These are phyloP conservation scores for Xylaria arbuscula DNA, from an alignment of 2,329 filamentous ascomycete genomes.

Conservation along the genomic window DNA sequence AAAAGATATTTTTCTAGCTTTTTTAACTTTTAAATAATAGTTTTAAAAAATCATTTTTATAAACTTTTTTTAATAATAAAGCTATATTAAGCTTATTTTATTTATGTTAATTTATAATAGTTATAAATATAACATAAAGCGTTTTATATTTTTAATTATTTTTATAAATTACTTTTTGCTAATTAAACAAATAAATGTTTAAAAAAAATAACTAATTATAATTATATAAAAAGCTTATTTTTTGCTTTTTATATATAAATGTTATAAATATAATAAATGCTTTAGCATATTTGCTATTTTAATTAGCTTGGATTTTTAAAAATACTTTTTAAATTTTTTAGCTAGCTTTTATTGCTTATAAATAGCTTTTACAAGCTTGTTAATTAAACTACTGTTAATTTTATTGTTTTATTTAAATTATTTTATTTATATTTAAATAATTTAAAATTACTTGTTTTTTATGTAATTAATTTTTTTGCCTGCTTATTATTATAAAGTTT, in stretches of 20 bases:
- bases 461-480: too few species aligned
- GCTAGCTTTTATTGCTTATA: too few species aligned
- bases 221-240: conserved; percentile 5
- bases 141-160: neutral
- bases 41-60: neutral
- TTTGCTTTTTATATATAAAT: neutral
- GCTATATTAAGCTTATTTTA: neutral
- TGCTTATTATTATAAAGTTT: neutral
- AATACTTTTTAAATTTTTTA: neutral
- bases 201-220: neutral
- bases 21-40: neutral
- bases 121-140: conserved; percentile 5
- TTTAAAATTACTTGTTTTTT: neutral
- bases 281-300: neutral
- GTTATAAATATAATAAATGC: neutral
- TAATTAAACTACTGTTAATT: neutral
- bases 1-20: neutral
- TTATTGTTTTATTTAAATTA: neutral
- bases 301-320: neutral
- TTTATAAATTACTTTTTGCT: conserved; percentile 4
- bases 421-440: neutral
- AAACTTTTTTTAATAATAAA: neutral
- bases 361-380: neutral
- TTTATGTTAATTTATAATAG: neutral
- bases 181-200: conserved; percentile 4